These are phyloP conservation scores for Lepiota subincarnata DNA, from an alignment of 768 basidiomycete species.

Conservation along the genomic window DNA sequence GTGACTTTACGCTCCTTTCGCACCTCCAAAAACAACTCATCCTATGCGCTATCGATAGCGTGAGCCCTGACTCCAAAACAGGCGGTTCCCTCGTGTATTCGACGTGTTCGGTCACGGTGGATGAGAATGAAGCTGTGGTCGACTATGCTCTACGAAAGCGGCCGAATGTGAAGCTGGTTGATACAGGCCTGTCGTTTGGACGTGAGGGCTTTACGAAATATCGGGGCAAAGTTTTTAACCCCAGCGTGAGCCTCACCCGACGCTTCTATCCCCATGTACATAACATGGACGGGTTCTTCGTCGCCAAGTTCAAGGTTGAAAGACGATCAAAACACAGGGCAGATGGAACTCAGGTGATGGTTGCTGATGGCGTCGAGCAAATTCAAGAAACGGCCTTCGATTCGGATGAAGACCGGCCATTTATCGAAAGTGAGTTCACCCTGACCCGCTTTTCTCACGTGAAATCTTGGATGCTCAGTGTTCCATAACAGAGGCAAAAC, in stretches of 20 bases:
- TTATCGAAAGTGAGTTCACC: constrained; percentile 68
- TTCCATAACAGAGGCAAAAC: constrained; percentile 55
- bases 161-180: constrained; percentile 87
- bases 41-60: constrained; percentile 95
- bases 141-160: constrained; percentile 96
- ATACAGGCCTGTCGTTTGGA: constrained; percentile 91
- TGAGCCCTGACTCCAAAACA: constrained; percentile 82
- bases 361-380: constrained; percentile 22
- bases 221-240: constrained; percentile 86
- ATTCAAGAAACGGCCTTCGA: constrained; percentile 47
- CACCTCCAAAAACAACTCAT: constrained; percentile 98
- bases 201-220: constrained; percentile 86
- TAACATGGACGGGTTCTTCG: constrained; percentile 99
- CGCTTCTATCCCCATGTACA: constrained; percentile 96
- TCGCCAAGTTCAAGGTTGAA: constrained; percentile 97
- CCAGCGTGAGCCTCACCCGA: constrained; percentile 75
- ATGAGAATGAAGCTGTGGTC: constrained; percentile 97
- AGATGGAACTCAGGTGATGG: constrained; percentile 23
- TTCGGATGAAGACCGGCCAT: constrained; percentile 69
- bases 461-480: constrained; percentile 13
- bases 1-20: constrained; percentile 93
- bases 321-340: constrained; percentile 54
- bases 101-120: constrained; percentile 96
- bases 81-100: constrained; percentile 97
- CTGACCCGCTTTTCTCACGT: constrained; percentile 10